These are phyloP conservation scores for Uncinocarpus reesii DNA, from an alignment of 2,329 filamentous ascomycete genomes.

Conservation along the genomic window DNA sequence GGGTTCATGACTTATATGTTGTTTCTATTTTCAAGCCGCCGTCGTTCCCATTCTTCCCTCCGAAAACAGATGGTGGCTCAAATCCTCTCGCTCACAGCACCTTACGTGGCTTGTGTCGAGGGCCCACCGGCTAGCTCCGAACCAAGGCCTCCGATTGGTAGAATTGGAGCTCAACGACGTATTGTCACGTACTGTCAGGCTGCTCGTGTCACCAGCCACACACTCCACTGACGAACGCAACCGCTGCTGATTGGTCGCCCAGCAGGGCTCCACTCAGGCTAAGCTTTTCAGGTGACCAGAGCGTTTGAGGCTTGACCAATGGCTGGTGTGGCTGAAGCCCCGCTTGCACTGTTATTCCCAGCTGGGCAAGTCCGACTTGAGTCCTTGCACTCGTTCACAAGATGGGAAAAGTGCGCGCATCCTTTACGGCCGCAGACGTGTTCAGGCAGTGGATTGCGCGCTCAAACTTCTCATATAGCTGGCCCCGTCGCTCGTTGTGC, in stretches of 20 bases:
- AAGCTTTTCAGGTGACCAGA: slow-evolving; percentile 11
- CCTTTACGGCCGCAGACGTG: no score
- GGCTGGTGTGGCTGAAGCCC: slow-evolving; percentile 7
- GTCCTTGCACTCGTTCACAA: neutral
- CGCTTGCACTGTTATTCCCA: neutral
- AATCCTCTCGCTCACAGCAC: no score
- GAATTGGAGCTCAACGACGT: neutral
- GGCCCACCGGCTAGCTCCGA: neutral
- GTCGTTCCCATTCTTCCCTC: no score
- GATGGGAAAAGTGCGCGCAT: neutral
- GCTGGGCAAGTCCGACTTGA: neutral
- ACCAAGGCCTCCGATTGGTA: neutral
- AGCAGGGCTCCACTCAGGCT: slow-evolving; percentile 6
- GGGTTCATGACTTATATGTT: no score
- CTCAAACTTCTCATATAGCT: no score
- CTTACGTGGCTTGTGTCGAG: neutral
- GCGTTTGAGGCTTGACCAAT: slow-evolving; percentile 13
- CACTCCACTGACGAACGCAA: neutral
- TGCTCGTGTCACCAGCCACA: slow-evolving; percentile 1
- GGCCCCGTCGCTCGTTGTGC: no score
- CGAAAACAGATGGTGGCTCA: no score
- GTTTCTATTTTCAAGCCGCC: no score
- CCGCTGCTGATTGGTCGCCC: slow-evolving; percentile 8
- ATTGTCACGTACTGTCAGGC: no score
- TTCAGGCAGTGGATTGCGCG: no score